Base-by-base conservation (phyloP, 176 grass and related monocot species). In the Paspalum notatum region DNA sequence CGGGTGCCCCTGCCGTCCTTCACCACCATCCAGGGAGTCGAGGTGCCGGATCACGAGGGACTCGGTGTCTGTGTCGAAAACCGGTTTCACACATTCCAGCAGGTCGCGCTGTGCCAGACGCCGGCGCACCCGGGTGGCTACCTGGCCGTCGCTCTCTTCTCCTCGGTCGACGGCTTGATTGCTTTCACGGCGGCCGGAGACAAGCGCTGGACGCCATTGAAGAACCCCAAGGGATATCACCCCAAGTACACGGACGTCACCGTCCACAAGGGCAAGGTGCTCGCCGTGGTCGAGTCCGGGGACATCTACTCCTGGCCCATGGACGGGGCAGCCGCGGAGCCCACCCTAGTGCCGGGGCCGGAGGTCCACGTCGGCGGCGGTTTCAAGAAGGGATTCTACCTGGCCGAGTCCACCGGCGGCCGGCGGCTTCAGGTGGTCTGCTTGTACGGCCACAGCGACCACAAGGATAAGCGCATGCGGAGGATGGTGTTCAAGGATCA, bases 381-480 rank as follows among this genome's bases (percentile, higher is more conserved):
- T 2, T 0, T 2, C 39, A 20, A 0, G 3, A 1, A 8, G 4
- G 21, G 17, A 11, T 64, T 32, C 3, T n/a, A 50, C 26, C 59
- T 78, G 25, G 75, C 75, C 75, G 1, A 15, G 16, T 78, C 59
- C 25, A 39, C 44, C 26, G 26, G 6, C 44, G 75, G 45, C 59
- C 5, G 8, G 2, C 5, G 8, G 2, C 43, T 78, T 8, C 44
- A 39, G 6, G 3, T 65, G 44, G 6, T 78, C 6, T 22, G 16
- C 45, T 5, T 26, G 60, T 52, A 41, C 7, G 27, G 47, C 7
- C 6, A 48, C 26, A 12, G 11, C 4, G 32, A 0, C 0, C 0
- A 0, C n/a, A 3, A 12, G 6, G 76, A 43, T 5, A n/a, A 0
- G 9, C 17, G 9, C 15, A 1, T 8, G 14, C 13, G 10, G 2